Evolutionary conservation across 2,329 filamentous ascomycete species (phyloP).

Genomic region (Cercospora nicotianae): DNA sequence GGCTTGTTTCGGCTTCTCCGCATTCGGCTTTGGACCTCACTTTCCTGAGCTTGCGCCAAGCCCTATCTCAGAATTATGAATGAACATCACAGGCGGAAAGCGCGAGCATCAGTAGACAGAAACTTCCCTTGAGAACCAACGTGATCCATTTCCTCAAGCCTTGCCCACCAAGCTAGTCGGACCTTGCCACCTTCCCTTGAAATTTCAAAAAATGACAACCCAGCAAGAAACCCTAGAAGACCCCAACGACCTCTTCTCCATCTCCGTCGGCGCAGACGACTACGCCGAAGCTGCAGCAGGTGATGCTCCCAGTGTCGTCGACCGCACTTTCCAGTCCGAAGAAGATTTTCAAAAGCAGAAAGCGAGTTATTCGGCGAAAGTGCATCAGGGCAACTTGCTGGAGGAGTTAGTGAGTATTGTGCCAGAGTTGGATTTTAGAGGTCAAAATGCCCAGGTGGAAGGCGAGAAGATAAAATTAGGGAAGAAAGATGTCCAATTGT

Average conservation of each 20-base stretch:
- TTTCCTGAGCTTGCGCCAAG: background rate
- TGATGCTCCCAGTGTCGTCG: conserved; percentile 27
- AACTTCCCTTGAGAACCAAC: too few species aligned
- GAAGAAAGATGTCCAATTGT: conserved; percentile 37
- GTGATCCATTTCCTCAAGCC: background rate
- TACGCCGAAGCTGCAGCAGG: conserved; percentile 36
- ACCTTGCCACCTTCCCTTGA: background rate
- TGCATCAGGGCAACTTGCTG: conserved; percentile 34
- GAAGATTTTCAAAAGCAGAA: conserved; percentile 36
- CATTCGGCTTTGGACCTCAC: background rate
- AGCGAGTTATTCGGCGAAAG: conserved; percentile 35
- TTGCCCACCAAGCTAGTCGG: background rate
- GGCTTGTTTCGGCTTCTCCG: conserved; percentile 7
- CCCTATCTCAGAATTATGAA: background rate
- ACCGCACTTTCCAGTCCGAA: conserved; percentile 39
- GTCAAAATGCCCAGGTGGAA: background rate
- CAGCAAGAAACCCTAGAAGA: conserved; percentile 18
- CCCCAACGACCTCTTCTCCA: conserved; percentile 31
- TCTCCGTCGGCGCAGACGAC: conserved; percentile 37
- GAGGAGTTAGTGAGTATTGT: conserved; percentile 26
- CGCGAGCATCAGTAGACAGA: too few species aligned
- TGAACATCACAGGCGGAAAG: too few species aligned
- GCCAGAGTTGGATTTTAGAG: conserved; percentile 17
- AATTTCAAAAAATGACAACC: background rate
- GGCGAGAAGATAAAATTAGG: conserved; percentile 24